Evolutionary conservation across 768 basidiomycete genomes (phyloP), one percentile per base, ranked within the genome.

Genomic region (Pulveroboletus sp.): DNA sequence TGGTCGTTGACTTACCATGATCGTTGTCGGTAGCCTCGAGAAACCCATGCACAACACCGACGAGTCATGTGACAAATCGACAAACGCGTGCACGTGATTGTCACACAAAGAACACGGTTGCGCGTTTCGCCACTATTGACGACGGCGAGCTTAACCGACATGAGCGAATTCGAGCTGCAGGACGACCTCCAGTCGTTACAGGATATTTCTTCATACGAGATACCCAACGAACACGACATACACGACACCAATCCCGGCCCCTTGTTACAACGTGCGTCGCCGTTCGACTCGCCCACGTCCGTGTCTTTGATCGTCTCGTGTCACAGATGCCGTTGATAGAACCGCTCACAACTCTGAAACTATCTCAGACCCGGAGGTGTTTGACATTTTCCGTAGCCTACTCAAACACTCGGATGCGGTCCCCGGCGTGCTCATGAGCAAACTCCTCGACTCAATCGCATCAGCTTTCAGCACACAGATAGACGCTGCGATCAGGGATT

Each of bases 401-500:
- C 75, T 98, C 59, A 96, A 94, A 70, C 71, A 83, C 55, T 76
- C 84, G 0, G 77, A 81, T 39, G 65, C 71, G 4, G 78, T 93
- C 7, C 77, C 80, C 5, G 82, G 81, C 21, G 58, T 76, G 0
- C 71, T 83, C 42, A 86, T 95, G 80, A 84, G 72, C 72, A 95
- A 96, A 65, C 73, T 95, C 0, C 77, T 97, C 40, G 95, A 98
- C 69, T 86, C 89, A 4, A 76, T 96, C 49, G 71, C 81, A 1
- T 94, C 92, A 0, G 87, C 83, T 0, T 78, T 93, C 47, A 76
- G 76, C 39, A 68, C 81, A 2, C 84, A 92, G 66, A 72, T 92
- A 39, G 92, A 94, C 17, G 74, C 79, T 18, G 82, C 89, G 4
- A 61, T 77, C 28, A 78, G 77, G 46, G 89, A 92, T 55, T 68